These are phyloP conservation scores for Citrullus mucosospermus DNA, from an alignment of 306 rosid species.

Conservation along the genomic window DNA sequence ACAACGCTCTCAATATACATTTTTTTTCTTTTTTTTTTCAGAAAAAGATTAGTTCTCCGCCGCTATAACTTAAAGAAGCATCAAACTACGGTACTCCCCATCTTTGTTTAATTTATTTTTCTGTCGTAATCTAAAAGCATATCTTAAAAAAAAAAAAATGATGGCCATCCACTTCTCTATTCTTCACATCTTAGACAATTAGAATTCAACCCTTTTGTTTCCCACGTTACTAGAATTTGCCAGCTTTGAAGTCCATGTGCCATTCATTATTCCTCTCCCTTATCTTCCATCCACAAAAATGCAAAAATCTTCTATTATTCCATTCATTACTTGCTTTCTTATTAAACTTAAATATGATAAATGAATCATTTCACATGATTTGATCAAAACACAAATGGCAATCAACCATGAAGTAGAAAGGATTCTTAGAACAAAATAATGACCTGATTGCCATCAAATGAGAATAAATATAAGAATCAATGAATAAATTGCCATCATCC, in stretches of 20 bases:
- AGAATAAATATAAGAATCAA: neutral
- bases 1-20: neutral
- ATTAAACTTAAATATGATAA: neutral
- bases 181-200: neutral
- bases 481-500: neutral
- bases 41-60: neutral
- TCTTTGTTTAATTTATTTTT: neutral
- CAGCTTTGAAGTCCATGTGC: neutral
- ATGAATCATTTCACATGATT: neutral
- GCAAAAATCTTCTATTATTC: neutral
- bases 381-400: neutral
- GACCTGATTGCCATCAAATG: neutral
- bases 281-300: neutral
- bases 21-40: neutral
- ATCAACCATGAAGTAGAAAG: neutral
- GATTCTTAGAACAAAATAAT: neutral
- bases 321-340: neutral
- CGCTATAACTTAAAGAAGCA: neutral
- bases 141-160: too few relatives aligned
- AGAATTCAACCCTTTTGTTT: neutral
- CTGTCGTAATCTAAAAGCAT: neutral
- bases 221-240: neutral
- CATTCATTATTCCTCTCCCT: neutral
- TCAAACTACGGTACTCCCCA: neutral
- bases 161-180: neutral